Evolutionary conservation across 2,329 filamentous ascomycete species (phyloP).

Genomic region (Fusarium subtropicale): DNA sequence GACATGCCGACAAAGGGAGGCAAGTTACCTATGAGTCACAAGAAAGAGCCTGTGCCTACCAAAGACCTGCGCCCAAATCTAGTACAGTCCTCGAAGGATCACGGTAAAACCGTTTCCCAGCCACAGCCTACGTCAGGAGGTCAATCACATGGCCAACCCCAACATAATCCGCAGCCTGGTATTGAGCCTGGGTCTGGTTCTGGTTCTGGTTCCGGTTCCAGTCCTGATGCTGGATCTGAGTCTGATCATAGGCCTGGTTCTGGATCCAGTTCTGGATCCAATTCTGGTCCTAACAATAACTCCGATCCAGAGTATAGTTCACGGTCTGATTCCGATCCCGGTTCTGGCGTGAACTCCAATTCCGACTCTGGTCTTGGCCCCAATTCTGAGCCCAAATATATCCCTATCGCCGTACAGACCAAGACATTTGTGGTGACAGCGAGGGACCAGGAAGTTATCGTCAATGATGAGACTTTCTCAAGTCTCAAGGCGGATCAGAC

Average conservation of each 20-base stretch:
- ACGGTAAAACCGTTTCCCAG: background rate
- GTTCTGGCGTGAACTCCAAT: background rate
- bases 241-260: background rate
- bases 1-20: constrained; percentile 40
- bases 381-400: background rate
- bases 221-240: background rate
- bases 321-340: background rate
- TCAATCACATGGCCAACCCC: constrained; percentile 10
- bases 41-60: constrained; percentile 38
- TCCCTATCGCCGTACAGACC: constrained; percentile 1
- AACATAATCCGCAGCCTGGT: background rate
- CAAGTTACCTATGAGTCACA: constrained; percentile 20
- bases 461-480: constrained; percentile 60
- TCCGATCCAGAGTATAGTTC: too few relatives aligned
- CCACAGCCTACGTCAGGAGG: constrained; percentile 6
- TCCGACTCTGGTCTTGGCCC: background rate
- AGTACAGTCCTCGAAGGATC: background rate
- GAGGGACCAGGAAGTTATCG: constrained; percentile 59
- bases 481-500: constrained; percentile 54
- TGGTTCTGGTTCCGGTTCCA: background rate
- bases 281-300: background rate
- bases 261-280: background rate
- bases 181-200: background rate
- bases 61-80: background rate
- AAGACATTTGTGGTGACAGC: constrained; percentile 57